Evolutionary conservation across 371 early-diverging fungal genomes (phyloP).

Genomic region (Mucor circinelloides): DNA sequence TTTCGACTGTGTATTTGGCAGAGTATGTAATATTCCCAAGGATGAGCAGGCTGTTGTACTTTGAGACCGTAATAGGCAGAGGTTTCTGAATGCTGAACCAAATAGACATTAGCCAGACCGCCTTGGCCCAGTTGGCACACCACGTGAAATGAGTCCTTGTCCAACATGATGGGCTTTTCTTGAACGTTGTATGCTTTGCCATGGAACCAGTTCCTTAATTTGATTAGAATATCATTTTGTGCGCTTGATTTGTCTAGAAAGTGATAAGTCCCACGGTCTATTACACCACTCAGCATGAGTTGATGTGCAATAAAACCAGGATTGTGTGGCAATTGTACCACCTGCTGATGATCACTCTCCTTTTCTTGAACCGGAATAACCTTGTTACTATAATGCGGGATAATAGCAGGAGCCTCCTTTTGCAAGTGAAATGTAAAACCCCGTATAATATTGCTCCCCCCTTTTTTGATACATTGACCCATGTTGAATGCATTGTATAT

Average conservation of each 20-base stretch:
- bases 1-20: constrained; percentile 22
- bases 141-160: constrained; percentile 17
- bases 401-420: background rate
- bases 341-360: background rate
- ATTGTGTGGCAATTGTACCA: constrained; percentile 15
- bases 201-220: constrained; percentile 1
- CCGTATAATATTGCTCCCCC: background rate
- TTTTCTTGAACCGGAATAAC: background rate
- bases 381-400: background rate
- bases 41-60: constrained; percentile 36
- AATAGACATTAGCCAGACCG: constrained; percentile 41
- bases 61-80: constrained; percentile 30
- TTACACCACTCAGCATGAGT: background rate
- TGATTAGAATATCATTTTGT: background rate
- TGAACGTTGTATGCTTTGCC: background rate
- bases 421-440: background rate
- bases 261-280: background rate
- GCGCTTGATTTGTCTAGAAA: background rate
- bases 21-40: constrained; percentile 53
- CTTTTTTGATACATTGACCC: background rate
- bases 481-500: background rate
- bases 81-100: constrained; percentile 7
- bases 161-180: background rate
- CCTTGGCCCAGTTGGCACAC: constrained; percentile 42
- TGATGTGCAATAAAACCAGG: constrained; percentile 11